Evolutionary conservation across 106 monocot genomes (phyloP), one percentile per base, ranked within the genome.

Genomic region (Allium sativum): DNA sequence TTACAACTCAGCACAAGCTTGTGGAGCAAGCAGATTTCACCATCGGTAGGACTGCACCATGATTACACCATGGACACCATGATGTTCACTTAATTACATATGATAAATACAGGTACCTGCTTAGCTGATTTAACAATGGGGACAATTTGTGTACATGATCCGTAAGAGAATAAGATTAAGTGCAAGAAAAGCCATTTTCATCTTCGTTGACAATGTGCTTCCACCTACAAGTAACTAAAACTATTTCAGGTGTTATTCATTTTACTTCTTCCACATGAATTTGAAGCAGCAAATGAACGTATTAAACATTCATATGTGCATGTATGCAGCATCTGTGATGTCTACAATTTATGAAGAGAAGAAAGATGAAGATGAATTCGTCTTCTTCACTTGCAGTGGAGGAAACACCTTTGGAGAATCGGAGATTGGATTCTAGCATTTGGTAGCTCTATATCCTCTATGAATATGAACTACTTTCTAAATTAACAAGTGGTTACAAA

Each of bases 131-230:
- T 89, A 31, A 86, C 94, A 0, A 81, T 94, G 2, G 89, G 86
- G 20, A n/a, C 94, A 94, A 69, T 94, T 94, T 81, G 89, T 94
- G 13, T 94, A 94, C 79, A 89, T 94, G 50, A 85, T 94, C 18
- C 89, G 94, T 20, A 94, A 94, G 76, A 72, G 89, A 46, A 94
- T 94, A 42, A 94, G 86, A 70, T 86, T 94, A 14, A 81, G 81
- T 53, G 83, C 94, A 18, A 89, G 89, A 73, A 94, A 89, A 68
- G 94, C 94, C 14, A 94, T 94, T 51, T 94, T 94, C 64, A 83
- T 94, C 44, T 94, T 94, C 65, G 86, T 94, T 6, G 89, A 86
- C 78, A 86, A 90, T 70, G 86, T 80, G 8, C 70, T 94, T 43
- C 89, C 89, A 9, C 85, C 86, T 8, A 89, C 89, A 63, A 89